A percentile compares a stretch with the other conserved stretches of the same genome.
Evolutionary conservation across 805 yeast genomes (phyloP).

Genomic region (Wickerhamiella vanderwaltii): DNA sequence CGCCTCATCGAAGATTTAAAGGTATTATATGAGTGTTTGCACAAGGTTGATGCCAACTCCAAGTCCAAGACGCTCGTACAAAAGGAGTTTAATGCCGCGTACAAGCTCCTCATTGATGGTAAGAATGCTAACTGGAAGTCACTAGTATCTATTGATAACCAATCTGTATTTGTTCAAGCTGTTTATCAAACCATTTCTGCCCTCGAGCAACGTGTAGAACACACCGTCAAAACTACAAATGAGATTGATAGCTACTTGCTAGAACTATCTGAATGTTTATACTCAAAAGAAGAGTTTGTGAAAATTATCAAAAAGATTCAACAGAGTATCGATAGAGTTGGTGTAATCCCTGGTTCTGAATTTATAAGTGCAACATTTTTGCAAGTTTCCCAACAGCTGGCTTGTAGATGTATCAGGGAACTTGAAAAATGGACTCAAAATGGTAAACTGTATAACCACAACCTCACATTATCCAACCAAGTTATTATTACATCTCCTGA

Average conservation of each 20-base stretch:
- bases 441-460: conserved; percentile 18
- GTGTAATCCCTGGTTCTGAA: not conserved
- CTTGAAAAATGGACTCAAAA: conserved; percentile 5
- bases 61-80: conserved; percentile 26
- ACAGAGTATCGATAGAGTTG: conserved; percentile 23
- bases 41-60: not conserved
- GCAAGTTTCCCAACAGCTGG: conserved; percentile 17
- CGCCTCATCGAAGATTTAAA: conserved; percentile 40
- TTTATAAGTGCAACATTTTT: not conserved
- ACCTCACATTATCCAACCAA: conserved; percentile 23
- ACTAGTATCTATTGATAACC: conserved; percentile 22
- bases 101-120: conserved; percentile 29
- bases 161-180: not conserved
- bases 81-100: conserved; percentile 28
- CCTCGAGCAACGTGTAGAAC: conserved; percentile 23
- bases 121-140: conserved; percentile 41
- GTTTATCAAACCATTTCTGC: conserved; percentile 25
- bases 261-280: conserved; percentile 25
- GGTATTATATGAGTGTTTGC: conserved; percentile 5
- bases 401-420: conserved; percentile 25
- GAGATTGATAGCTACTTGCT: conserved; percentile 21
- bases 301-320: conserved; percentile 28
- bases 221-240: conserved; percentile 24
- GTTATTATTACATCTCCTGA: conserved; percentile 24
- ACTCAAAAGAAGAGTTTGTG: conserved; percentile 17